Percentiles rank a stretch among this genome's conserved stretches.
These are phyloP conservation scores for Xylaria telfairii DNA, from an alignment of 495 filamentous ascomycete genomes.

Conservation along the genomic window DNA sequence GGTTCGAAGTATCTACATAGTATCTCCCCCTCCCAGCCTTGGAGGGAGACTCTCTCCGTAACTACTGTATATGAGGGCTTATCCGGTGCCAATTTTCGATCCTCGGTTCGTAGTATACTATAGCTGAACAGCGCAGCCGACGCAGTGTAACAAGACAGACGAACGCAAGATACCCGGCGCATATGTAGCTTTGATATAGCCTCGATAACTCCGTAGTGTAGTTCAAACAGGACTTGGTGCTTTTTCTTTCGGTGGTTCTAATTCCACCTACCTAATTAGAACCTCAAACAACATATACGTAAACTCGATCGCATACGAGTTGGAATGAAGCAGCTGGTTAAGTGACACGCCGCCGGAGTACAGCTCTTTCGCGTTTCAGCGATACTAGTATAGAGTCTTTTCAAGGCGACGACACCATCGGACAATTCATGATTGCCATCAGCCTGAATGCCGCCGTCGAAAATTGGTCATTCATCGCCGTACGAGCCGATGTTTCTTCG, in stretches of 20 bases:
- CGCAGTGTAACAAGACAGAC: conserved; percentile 6
- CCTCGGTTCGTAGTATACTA: neutral
- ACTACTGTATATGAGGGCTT: neutral
- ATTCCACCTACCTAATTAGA: conserved; percentile 18
- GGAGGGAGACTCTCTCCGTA: neutral
- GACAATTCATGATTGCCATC: neutral
- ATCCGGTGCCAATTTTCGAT: neutral
- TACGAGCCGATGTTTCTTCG: neutral
- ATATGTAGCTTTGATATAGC: neutral
- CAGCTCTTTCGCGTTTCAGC: conserved; percentile 18
- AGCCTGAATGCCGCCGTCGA: conserved; percentile 6
- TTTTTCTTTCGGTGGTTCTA: neutral
- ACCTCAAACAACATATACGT: neutral
- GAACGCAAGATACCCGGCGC: neutral
- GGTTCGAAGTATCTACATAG: neutral
- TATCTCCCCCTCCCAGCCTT: neutral
- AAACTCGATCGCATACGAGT: neutral
- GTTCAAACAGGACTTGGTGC: neutral
- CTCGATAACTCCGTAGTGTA: neutral
- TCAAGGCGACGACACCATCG: neutral
- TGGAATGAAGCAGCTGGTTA: neutral
- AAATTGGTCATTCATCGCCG: neutral
- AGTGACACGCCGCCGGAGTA: neutral
- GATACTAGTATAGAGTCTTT: neutral
- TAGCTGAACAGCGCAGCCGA: neutral